Evolutionary conservation across 148 eudicot species (phyloP), one percentile per base, ranked within the genome.

Genomic region (Selenicereus undatus): DNA sequence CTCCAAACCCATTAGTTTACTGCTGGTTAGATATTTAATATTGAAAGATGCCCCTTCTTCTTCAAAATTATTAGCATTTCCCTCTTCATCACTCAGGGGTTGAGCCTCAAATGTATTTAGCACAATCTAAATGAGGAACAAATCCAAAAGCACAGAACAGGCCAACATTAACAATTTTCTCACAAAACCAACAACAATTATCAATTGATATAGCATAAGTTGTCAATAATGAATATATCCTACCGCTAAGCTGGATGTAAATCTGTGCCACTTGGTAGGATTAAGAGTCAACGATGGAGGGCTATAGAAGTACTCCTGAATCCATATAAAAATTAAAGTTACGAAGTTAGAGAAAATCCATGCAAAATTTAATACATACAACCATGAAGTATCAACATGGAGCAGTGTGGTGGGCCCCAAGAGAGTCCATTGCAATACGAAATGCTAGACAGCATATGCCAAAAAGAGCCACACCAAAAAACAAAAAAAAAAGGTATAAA

Each of bases 1-100:
- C 93, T 96, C 99, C 71, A 96, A 88, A 80, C 99, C 99, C 98
- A 96, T 96, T 43, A 96, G 86, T 86, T 96, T 96, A 89, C 98
- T 93, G 86, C 99, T 96, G 1, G 99, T 96, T 81, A 96, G 99
- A 90, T 96, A 96, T 80, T 96, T 96, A 78, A 96, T 96, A 77
- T 86, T 91, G 84, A 93, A 94, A 82, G 97, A 91, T 71, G 95
- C 86, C 51, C 91, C 98, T 78, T 91, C 99, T 84, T 96, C 99
- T 89, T 90, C 98, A 75, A 92, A 90, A 86, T 92, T 90, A 84
- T 86, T 91, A 81, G 94, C 91, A 88, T 87, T 91, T 30, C 99
- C 97, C 84, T 91, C 99, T 83, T 96, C 99, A 84, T 96, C 99
- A 86, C 93, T 94, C 85, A 96, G 88, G 70, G 99, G 99, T 82